These are phyloP conservation scores for Coniochaeta prunicola DNA, from an alignment of 2,329 filamentous ascomycete genomes.

Conservation along the genomic window DNA sequence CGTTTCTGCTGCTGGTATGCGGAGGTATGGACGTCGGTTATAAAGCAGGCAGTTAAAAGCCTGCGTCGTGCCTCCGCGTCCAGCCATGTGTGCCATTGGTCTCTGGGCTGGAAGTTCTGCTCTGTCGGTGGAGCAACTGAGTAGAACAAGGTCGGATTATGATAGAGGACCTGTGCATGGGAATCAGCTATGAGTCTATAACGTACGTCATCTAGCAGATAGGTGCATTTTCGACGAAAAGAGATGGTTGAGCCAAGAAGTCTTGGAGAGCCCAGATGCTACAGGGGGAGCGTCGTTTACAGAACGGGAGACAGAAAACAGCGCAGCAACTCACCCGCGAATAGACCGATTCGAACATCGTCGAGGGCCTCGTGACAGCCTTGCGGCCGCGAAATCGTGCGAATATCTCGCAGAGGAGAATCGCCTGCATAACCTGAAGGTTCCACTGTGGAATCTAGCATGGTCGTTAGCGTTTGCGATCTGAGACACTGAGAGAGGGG, in stretches of 20 bases:
- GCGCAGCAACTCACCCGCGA: constrained; percentile 41
- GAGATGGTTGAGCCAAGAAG: not conserved
- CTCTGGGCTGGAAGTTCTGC: constrained; percentile 10
- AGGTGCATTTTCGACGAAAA: not conserved
- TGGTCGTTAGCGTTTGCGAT: not conserved
- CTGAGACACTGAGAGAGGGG: not conserved
- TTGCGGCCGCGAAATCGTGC: constrained; percentile 46
- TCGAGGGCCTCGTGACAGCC: constrained; percentile 38
- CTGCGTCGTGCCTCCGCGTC: constrained; percentile 43
- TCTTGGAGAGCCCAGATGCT: not conserved
- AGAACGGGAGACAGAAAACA: constrained; percentile 19
- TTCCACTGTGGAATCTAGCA: constrained; percentile 37
- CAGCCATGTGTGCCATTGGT: constrained; percentile 45
- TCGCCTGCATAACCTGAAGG: constrained; percentile 43
- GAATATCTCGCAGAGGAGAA: constrained; percentile 48
- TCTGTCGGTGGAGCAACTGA: constrained; percentile 9
- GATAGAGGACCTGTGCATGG: constrained; percentile 18
- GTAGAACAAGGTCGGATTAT: constrained; percentile 16
- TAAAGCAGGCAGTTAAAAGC: constrained; percentile 48
- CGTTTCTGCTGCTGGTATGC: constrained; percentile 45
- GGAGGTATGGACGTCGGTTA: constrained; percentile 48
- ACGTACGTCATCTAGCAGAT: constrained; percentile 9
- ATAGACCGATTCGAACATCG: constrained; percentile 42
- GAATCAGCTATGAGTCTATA: constrained; percentile 20
- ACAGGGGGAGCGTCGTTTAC: constrained; percentile 14